phyloP scores from a whole-genome alignment of 225 moss, liverwort and hornwort species.

The Bryum argenteum region DNA sequence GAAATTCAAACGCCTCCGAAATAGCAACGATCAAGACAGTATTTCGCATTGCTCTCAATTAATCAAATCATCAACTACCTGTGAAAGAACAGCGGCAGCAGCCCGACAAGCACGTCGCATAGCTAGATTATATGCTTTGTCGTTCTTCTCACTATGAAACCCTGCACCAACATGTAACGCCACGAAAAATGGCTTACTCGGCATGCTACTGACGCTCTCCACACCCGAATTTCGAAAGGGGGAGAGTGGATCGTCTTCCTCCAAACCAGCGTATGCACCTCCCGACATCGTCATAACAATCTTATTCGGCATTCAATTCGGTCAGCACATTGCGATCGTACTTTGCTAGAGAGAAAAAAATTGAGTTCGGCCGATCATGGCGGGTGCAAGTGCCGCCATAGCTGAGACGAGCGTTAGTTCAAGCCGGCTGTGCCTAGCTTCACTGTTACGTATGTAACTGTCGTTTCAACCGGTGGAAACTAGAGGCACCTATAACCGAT shows the following conservation, averaged over 20 bases:
- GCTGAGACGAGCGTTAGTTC: too few relatives aligned
- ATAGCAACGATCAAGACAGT: background rate
- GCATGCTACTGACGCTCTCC: slow-evolving; percentile 4
- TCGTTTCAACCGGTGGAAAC: too few relatives aligned
- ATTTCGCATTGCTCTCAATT: background rate
- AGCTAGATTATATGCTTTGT: slow-evolving; percentile 61
- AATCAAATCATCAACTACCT: slow-evolving; percentile 46
- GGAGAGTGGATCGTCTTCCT: slow-evolving; percentile 4
- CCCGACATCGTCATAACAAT: slow-evolving; percentile 22
- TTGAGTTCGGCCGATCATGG: too few relatives aligned
- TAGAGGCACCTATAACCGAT: too few relatives aligned
- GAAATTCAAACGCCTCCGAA: slow-evolving; percentile 15
- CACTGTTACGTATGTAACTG: too few relatives aligned
- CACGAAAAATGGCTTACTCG: slow-evolving; percentile 58
- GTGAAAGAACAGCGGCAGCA: slow-evolving; percentile 69
- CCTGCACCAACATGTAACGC: slow-evolving; percentile 98
- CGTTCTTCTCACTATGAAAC: slow-evolving; percentile 62
- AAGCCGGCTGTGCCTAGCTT: too few relatives aligned
- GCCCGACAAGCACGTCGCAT: slow-evolving; percentile 90
- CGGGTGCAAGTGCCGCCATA: too few relatives aligned
- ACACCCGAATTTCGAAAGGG: slow-evolving; percentile 9
- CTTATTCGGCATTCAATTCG: too few relatives aligned
- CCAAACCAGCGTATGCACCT: background rate
- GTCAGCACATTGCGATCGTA: too few relatives aligned
- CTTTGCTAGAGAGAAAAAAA: too few relatives aligned